A percentile compares a stretch with the other conserved stretches of the same genome.
These are phyloP conservation scores for Dendrobium catenatum DNA, from an alignment of 106 monocot genomes.

Conservation along the genomic window DNA sequence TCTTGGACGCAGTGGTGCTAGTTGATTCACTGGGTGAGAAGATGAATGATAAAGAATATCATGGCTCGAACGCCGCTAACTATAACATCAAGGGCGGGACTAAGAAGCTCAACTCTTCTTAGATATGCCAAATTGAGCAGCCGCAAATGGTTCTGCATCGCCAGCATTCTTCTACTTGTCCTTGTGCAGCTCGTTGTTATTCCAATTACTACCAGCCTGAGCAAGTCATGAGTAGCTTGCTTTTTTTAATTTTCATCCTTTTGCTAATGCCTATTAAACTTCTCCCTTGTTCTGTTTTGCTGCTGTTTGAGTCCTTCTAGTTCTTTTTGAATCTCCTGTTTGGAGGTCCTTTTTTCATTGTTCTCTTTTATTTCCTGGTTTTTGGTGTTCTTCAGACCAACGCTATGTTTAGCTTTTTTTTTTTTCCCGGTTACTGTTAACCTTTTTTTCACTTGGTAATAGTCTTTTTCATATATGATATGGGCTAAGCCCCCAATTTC, in stretches of 20 bases:
- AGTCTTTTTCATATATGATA: too few relatives aligned
- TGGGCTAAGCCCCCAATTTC: too few relatives aligned
- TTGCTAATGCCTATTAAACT: too few relatives aligned
- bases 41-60: conserved; percentile 71
- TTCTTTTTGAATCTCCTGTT: too few relatives aligned
- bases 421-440: too few relatives aligned
- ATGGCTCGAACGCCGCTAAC: conserved; percentile 44
- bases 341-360: too few relatives aligned
- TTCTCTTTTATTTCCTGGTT: too few relatives aligned
- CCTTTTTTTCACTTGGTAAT: too few relatives aligned
- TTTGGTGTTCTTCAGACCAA: too few relatives aligned
- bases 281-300: too few relatives aligned
- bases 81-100: conserved; percentile 50
- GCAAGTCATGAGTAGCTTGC: conserved; percentile 10
- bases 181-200: conserved; percentile 28
- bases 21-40: conserved; percentile 74
- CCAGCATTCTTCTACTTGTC: conserved; percentile 28
- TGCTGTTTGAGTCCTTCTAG: too few relatives aligned
- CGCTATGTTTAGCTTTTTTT: too few relatives aligned
- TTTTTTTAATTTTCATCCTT: neutral
- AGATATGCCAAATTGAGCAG: conserved; percentile 31
- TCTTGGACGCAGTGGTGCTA: conserved; percentile 75
- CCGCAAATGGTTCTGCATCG: conserved; percentile 45
- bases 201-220: conserved; percentile 30
- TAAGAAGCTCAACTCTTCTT: conserved; percentile 36